Conservation (phyloP, 2,329 filamentous ascomycete species). For the Chaetomium globosum region DNA sequence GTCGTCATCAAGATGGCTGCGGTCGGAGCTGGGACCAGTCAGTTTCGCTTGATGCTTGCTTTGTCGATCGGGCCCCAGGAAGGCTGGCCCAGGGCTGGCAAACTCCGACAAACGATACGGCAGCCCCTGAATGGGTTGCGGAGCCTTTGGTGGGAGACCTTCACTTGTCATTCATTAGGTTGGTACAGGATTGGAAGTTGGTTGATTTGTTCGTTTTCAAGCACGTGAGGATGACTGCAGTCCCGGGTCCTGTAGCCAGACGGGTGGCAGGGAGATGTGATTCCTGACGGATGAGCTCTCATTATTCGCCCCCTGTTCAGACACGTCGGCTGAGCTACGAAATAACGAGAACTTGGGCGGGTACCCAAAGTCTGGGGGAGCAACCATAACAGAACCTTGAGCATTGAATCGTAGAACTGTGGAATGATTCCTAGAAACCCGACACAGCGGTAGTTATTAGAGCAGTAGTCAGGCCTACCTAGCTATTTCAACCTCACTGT, state of each 20-base stretch:
- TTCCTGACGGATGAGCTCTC: not conserved
- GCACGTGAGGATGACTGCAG: conserved; percentile 20
- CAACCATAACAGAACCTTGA: too few relatives aligned
- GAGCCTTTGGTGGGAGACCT: conserved; percentile 15
- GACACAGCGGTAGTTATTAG: not conserved
- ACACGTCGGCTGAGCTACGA: not conserved
- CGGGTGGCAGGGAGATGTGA: not conserved
- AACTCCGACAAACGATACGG: conserved; percentile 22
- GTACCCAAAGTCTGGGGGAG: too few relatives aligned
- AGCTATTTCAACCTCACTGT: conserved; percentile 20
- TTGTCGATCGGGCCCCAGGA: conserved; percentile 24
- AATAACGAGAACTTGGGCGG: not conserved
- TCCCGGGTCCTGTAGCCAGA: conserved; percentile 13
- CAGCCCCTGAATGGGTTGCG: conserved; percentile 22
- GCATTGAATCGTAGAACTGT: not conserved
- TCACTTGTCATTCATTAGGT: not conserved
- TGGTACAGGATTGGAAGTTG: not conserved
- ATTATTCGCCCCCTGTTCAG: not conserved
- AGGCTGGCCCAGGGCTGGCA: conserved; percentile 20
- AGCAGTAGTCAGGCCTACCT: not conserved
- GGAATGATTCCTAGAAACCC: not conserved
- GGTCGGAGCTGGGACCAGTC: conserved; percentile 1
- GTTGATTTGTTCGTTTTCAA: not conserved
- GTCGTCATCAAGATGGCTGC: conserved; percentile 24
- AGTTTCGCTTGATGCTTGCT: conserved; percentile 14